phyloP scores from a whole-genome alignment of 1,284 basidiomycete species.

The Phlebopus sp. region DNA sequence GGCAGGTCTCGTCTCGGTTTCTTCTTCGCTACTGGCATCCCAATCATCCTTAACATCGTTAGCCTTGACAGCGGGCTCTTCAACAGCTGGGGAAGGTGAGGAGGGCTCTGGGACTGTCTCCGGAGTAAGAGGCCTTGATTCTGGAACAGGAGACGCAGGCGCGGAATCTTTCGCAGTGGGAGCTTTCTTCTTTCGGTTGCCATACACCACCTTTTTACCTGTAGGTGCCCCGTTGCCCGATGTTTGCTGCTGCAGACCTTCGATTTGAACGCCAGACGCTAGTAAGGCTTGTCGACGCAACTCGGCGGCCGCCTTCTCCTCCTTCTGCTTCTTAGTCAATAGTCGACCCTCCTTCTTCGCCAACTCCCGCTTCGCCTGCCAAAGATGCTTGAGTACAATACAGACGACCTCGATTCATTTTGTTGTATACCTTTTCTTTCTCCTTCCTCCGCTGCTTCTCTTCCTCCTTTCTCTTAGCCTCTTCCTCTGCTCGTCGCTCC shows the following conservation, averaged over 20 bases:
- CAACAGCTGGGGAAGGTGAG: constrained; percentile 24
- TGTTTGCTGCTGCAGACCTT: constrained; percentile 69
- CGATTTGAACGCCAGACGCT: constrained; percentile 86
- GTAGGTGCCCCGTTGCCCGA: constrained; percentile 44
- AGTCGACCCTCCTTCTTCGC: constrained; percentile 89
- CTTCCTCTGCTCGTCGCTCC: constrained; percentile 74
- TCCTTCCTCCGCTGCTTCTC: constrained; percentile 85
- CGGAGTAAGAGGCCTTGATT: constrained; percentile 54
- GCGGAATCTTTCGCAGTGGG: constrained; percentile 39
- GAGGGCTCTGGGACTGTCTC: constrained; percentile 30
- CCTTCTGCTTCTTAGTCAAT: constrained; percentile 95
- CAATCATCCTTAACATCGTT: constrained; percentile 75
- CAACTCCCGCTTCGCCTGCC: constrained; percentile 76
- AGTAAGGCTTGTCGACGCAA: constrained; percentile 89
- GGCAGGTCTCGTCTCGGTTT: constrained; percentile 30
- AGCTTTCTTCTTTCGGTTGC: constrained; percentile 80
- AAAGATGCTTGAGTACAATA: constrained; percentile 6
- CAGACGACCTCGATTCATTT: constrained; percentile 2
- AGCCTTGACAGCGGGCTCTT: constrained; percentile 17
- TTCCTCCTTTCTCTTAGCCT: constrained; percentile 73
- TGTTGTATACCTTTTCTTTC: constrained; percentile 75
- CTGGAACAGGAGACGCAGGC: constrained; percentile 45
- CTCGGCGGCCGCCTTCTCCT: constrained; percentile 90
- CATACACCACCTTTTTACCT: constrained; percentile 76
- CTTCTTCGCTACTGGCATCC: constrained; percentile 60